phyloP scores from a whole-genome alignment of 306 rosid genomes.

The Albizia julibrissin region DNA sequence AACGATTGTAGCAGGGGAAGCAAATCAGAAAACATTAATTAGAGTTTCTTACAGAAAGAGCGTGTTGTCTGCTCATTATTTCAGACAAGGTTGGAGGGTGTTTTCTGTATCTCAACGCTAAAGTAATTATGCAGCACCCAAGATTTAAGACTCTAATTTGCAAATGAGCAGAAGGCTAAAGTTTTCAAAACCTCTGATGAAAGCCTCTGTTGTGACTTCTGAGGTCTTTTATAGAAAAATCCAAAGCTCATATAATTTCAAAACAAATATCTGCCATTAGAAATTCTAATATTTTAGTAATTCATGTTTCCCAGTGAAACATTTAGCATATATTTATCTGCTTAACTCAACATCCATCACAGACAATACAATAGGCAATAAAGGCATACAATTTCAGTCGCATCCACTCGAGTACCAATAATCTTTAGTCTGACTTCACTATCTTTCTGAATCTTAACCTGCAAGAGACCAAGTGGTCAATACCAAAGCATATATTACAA shows the following conservation, averaged over 20 bases:
- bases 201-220: neutral
- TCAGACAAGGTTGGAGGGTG: neutral
- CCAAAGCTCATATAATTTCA: neutral
- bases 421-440: conserved; percentile 97
- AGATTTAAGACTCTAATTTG: conserved; percentile 8
- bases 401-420: conserved; percentile 96
- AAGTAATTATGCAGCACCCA: conserved; percentile 1
- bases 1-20: conserved; percentile 9
- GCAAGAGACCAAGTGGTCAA: conserved; percentile 38
- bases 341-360: conserved; percentile 27
- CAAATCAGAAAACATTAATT: conserved; percentile 1
- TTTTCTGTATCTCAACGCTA: neutral
- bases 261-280: neutral
- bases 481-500: conserved; percentile 2
- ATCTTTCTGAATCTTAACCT: conserved; percentile 97
- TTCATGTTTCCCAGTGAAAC: conserved; percentile 13
- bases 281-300: conserved; percentile 2
- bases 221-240: conserved; percentile 13
- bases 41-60: neutral
- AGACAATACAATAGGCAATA: conserved; percentile 21
- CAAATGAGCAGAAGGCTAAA: conserved; percentile 12
- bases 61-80: neutral
- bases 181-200: neutral
- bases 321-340: conserved; percentile 21
- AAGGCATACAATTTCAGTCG: conserved; percentile 85